These are phyloP conservation scores for Gynostemma pentaphyllum DNA, from an alignment of 306 rosid genomes.

Conservation along the genomic window DNA sequence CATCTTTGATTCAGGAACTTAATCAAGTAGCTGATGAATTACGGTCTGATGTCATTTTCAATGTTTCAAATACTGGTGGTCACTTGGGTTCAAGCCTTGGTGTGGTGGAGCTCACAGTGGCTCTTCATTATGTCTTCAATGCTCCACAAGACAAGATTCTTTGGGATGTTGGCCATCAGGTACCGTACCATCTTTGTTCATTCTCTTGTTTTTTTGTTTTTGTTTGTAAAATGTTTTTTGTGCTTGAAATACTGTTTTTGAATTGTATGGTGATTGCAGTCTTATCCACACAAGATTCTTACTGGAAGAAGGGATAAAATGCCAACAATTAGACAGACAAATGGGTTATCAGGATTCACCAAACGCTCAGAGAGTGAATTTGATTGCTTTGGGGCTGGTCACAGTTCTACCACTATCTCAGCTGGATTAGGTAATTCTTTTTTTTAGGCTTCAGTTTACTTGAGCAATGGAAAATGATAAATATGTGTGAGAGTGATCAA, in stretches of 20 bases:
- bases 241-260: background rate
- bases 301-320: slow-evolving; percentile 88
- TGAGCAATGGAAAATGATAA: background rate
- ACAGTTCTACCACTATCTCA: slow-evolving; percentile 96
- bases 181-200: slow-evolving; percentile 20
- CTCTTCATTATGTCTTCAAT: slow-evolving; percentile 89
- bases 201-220: slow-evolving; percentile 6
- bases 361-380: slow-evolving; percentile 87
- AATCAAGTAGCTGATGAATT: slow-evolving; percentile 83
- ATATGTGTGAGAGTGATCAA: background rate
- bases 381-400: slow-evolving; percentile 95
- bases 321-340: slow-evolving; percentile 83
- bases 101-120: slow-evolving; percentile 93
- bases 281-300: slow-evolving; percentile 91
- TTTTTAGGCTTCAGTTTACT: slow-evolving; percentile 6
- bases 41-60: slow-evolving; percentile 88
- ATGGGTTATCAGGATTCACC: slow-evolving; percentile 84
- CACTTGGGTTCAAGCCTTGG: slow-evolving; percentile 96
- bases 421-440: slow-evolving; percentile 84
- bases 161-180: slow-evolving; percentile 99
- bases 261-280: slow-evolving; percentile 30
- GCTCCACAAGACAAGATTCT: slow-evolving; percentile 74
- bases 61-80: slow-evolving; percentile 94
- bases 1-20: slow-evolving; percentile 46
- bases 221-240: background rate